Conservation (phyloP, 2,329 filamentous ascomycete genomes). For the Colletotrichum coccodes region DNA sequence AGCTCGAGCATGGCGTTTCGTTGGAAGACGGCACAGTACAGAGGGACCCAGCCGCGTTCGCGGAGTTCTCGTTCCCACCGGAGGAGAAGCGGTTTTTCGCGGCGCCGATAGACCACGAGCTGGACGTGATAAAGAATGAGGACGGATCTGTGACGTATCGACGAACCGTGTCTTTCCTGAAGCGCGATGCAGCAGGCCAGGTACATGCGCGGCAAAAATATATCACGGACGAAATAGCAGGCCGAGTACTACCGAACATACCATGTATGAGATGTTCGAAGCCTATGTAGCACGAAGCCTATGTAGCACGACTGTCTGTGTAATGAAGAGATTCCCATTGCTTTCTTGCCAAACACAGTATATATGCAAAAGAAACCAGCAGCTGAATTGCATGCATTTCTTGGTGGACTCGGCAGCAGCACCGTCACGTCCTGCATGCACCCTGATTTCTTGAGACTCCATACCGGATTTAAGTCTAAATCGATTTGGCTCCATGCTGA, state of each 20-base stretch:
- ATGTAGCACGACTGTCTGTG: neutral
- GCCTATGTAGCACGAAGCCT: neutral
- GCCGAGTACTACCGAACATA: neutral
- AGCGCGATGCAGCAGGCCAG: neutral
- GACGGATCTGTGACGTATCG: conserved; percentile 9
- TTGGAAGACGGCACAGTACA: conserved; percentile 21
- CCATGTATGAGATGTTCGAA: conserved; percentile 24
- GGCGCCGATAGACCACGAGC: conserved; percentile 19
- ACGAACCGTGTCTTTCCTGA: conserved; percentile 5
- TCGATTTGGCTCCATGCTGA: neutral
- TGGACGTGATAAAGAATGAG: neutral
- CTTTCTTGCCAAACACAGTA: neutral
- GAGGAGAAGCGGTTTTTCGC: conserved; percentile 10
- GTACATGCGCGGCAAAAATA: conserved; percentile 8
- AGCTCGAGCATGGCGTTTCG: conserved; percentile 28
- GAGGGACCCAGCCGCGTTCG: conserved; percentile 4
- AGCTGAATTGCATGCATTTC: neutral
- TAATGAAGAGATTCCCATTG: conserved; percentile 3
- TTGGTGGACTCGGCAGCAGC: neutral
- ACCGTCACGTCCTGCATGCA: neutral
- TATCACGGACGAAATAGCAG: conserved; percentile 14
- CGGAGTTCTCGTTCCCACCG: neutral
- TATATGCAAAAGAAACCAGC: neutral
- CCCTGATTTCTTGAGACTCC: neutral
- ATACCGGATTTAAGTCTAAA: conserved; percentile 2